Evolutionary conservation across 2,329 filamentous ascomycete genomes (phyloP).

Genomic region (Zasmidium citrigriseum): DNA sequence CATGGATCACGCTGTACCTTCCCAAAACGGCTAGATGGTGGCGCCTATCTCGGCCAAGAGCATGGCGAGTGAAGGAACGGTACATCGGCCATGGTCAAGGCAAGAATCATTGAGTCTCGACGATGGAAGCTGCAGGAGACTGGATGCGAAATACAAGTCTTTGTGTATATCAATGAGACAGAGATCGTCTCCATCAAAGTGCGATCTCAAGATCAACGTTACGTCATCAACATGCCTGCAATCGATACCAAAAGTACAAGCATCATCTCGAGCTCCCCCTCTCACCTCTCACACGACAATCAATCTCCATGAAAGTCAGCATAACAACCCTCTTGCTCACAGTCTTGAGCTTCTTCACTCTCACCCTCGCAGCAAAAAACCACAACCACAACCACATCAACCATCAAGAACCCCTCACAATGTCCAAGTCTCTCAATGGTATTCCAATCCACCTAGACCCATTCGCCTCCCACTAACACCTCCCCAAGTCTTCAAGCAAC

Average conservation of each 20-base stretch:
- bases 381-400: constrained; percentile 18
- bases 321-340: neutral
- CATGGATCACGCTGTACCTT: neutral
- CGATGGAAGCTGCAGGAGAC: no score
- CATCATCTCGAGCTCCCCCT: neutral
- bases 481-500: constrained; percentile 56
- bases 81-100: no score
- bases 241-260: neutral
- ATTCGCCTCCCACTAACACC: constrained; percentile 9
- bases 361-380: constrained; percentile 4
- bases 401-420: constrained; percentile 21
- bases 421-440: constrained; percentile 40
- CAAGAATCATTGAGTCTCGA: no score
- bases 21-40: neutral
- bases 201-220: neutral
- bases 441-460: neutral
- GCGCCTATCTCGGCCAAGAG: neutral
- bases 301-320: neutral
- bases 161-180: no score
- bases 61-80: neutral
- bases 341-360: constrained; percentile 6
- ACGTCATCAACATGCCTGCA: constrained; percentile 3
- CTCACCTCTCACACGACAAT: neutral
- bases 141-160: no score
- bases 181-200: neutral